Base-by-base conservation (phyloP, 495 filamentous ascomycete species). In the Glarea lozoyensis region DNA sequence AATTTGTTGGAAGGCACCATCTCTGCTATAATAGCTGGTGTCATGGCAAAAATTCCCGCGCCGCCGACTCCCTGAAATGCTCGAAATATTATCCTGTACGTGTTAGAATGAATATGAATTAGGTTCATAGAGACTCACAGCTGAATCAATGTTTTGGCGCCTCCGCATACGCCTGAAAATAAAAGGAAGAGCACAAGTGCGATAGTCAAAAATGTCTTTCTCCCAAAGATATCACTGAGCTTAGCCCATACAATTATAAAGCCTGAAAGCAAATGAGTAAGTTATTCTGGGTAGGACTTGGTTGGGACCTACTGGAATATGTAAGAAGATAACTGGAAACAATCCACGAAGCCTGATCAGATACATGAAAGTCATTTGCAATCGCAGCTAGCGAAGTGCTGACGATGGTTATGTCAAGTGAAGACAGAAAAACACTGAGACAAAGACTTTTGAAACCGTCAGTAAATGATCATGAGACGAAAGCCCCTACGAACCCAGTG, bases 341-440 rank as follows among this genome's bases (percentile, higher is more conserved):
- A 6, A 81, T 59, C 76, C 75, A 80, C 34, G 59, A 62, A n/a
- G 58, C 57, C 40, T 67, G 57, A 17, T 62, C 51, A 34, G 78
- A 78, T 11, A 65, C 66, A 19, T 64, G 29, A 5, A 81, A 49
- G 12, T 60, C 61, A 49, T 75, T 64, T 4, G 63, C 67, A 39
- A 80, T 81, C 10, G 65, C 65, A 9, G 78, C 67, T 1, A 79
- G 60, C 15, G 75, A 72, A 0, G 76, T 78, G 54, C 71, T 71
- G 3, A 79, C 69, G 33, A 79, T 77, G 5, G 74, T 73, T 5
- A 66, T 68, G 39, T 79, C 76, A 5, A 79, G 42, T 27, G 67
- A 73, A 2, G 68, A 67, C 2, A 78, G 60, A 16, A 75, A 63
- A 16, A 78, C 62, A 15, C 57, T 59, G 22, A 76, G 54, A 34